A percentile compares a stretch with the other conserved stretches of the same genome.
These are phyloP conservation scores for Acidomyces sp. DNA, from an alignment of 495 filamentous ascomycete genomes.

Conservation along the genomic window DNA sequence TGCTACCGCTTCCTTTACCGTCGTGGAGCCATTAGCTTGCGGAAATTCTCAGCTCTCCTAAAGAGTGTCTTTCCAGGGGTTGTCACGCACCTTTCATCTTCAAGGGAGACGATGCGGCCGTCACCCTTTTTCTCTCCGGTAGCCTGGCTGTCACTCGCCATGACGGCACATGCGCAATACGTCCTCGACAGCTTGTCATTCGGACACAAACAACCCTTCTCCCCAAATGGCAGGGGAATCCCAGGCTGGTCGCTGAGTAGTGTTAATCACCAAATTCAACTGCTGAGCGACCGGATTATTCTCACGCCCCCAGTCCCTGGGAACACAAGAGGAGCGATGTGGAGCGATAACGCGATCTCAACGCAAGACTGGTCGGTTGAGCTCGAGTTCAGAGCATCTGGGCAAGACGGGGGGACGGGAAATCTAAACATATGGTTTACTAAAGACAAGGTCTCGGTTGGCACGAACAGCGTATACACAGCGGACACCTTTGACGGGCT, in stretches of 20 bases:
- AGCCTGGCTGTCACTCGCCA: slow-evolving; percentile 16
- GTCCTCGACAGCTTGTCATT: slow-evolving; percentile 62
- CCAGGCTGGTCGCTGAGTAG: slow-evolving; percentile 59
- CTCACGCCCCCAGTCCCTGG: slow-evolving; percentile 82
- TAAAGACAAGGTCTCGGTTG: slow-evolving; percentile 54
- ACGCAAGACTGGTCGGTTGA: slow-evolving; percentile 57
- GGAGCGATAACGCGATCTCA: slow-evolving; percentile 44
- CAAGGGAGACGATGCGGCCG: too few species aligned
- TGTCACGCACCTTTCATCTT: too few species aligned
- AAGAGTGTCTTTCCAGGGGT: too few species aligned
- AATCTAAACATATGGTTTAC: slow-evolving; percentile 92
- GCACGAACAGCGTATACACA: slow-evolving; percentile 67
- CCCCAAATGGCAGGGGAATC: slow-evolving; percentile 41
- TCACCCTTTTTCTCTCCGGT: too few species aligned
- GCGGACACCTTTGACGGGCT: slow-evolving; percentile 74
- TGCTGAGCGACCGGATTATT: slow-evolving; percentile 83
- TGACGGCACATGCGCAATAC: slow-evolving; percentile 46
- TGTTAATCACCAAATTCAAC: slow-evolving; percentile 52
- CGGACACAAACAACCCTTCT: slow-evolving; percentile 52
- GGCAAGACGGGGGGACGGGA: slow-evolving; percentile 71
- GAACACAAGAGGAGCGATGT: slow-evolving; percentile 69
- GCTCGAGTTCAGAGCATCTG: slow-evolving; percentile 74
- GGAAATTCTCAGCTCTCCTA: too few species aligned
- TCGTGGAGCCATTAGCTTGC: too few species aligned
- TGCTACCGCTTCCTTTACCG: too few species aligned